Evolutionary conservation across 805 yeast species (phyloP).

Genomic region (Isabelozyma pseudorhagii): DNA sequence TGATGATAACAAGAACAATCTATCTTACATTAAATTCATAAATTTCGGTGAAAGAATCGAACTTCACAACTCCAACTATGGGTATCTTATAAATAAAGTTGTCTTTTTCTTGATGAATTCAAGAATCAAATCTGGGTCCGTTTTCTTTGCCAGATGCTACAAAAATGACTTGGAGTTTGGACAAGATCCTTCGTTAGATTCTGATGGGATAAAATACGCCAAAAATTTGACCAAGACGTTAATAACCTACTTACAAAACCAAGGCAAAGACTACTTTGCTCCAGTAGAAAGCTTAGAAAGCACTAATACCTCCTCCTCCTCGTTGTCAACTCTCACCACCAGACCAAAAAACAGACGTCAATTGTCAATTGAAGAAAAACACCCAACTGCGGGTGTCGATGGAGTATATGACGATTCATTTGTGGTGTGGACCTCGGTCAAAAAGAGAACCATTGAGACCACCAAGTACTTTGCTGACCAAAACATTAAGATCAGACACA

Average conservation of each 20-base stretch:
- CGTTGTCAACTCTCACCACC: not conserved
- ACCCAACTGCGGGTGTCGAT: slow-evolving; percentile 49
- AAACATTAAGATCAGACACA: slow-evolving; percentile 65
- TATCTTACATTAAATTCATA: slow-evolving; percentile 79
- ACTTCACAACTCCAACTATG: slow-evolving; percentile 77
- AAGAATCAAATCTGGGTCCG: slow-evolving; percentile 80
- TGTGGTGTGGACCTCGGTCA: slow-evolving; percentile 93
- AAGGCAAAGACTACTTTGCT: slow-evolving; percentile 32
- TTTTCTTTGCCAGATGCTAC: slow-evolving; percentile 86
- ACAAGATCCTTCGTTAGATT: slow-evolving; percentile 79
- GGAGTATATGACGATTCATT: slow-evolving; percentile 60
- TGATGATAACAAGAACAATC: slow-evolving; percentile 30
- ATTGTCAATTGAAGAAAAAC: slow-evolving; percentile 34
- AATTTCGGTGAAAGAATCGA: slow-evolving; percentile 86
- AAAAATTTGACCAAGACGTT: slow-evolving; percentile 59
- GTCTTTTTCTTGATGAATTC: slow-evolving; percentile 91
- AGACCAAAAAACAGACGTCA: slow-evolving; percentile 3
- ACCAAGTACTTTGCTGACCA: slow-evolving; percentile 62
- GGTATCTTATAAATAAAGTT: slow-evolving; percentile 86
- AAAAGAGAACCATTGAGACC: slow-evolving; percentile 78
- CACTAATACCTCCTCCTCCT: not conserved
- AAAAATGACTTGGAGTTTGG: slow-evolving; percentile 55
- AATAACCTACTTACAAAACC: slow-evolving; percentile 27
- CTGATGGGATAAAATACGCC: slow-evolving; percentile 69
- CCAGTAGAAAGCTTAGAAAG: not conserved